phyloP scores from a whole-genome alignment of 225 moss, liverwort and hornwort genomes.

The Pseudoscleropodium purum region DNA sequence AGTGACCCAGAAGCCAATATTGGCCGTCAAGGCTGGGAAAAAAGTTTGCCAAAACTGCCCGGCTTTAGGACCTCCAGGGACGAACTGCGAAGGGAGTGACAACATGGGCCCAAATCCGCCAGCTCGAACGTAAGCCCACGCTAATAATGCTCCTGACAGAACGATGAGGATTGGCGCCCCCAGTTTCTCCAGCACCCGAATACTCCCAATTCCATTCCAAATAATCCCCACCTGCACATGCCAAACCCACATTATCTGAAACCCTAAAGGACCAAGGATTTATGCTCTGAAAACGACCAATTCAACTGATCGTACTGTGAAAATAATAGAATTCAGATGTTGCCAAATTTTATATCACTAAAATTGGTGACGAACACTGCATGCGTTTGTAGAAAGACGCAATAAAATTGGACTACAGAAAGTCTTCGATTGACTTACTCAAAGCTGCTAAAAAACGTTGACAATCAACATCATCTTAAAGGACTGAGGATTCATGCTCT shows the following conservation, averaged over 20 bases:
- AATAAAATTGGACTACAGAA: neutral
- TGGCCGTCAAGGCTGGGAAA: conserved; percentile 84
- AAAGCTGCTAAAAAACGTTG: neutral
- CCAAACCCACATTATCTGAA: neutral
- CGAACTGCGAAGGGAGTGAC: conserved; percentile 70
- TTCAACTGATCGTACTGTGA: neutral
- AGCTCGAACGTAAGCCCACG: conserved; percentile 59
- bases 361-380: neutral
- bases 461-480: neutral
- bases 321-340: neutral
- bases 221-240: conserved; percentile 60
- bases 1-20: conserved; percentile 77
- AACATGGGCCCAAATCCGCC: conserved; percentile 84
- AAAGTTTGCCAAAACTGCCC: conserved; percentile 81
- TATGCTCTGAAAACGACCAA: neutral
- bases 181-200: conserved; percentile 65
- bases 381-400: neutral
- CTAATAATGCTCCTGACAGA: conserved; percentile 58
- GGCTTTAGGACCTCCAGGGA: conserved; percentile 62
- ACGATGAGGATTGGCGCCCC: conserved; percentile 69
- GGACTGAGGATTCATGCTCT: neutral
- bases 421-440: neutral
- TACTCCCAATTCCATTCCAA: conserved; percentile 82
- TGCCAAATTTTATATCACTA: neutral
- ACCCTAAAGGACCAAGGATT: neutral